Base-by-base conservation (phyloP, 192 early-diverging fungal genomes). In the Backusella parvicylindrica region DNA sequence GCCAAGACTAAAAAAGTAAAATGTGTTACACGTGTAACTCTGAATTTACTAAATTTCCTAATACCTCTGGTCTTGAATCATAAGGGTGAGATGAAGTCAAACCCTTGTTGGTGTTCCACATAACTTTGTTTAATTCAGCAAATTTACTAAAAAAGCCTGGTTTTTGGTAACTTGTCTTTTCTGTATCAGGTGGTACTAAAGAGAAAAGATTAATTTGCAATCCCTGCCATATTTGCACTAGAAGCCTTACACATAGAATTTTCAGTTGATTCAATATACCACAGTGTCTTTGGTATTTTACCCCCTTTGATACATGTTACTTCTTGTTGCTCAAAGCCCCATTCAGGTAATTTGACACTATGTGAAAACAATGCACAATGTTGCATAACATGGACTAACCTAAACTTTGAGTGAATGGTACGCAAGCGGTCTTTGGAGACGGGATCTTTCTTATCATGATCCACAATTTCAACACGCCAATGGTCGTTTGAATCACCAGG, bases 11-110 rank as follows among this genome's bases (percentile, higher is more conserved):
- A 18, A 28, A 41, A 47, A 47, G 43, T 13, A 60, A 50, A 74
- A 49, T 11, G 4, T 47, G 53, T 60, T 60, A 60, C 53, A 60
- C 53, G 26, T 60, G 53, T 2, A 60, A n/a, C n/a, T n/a, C n/a
- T n/a, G n/a, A n/a, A n/a, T n/a, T n/a, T 60, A 4, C 53, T 26
- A 26, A 60, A 60, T 26, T 1, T 36, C 18, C 13, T 31, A 43
- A 36, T 73, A 78, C 89, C 53, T 88, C 85, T 11, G 97, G 97
- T 21, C 92, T 86, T 63, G 97, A 98, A 67, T 97, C 95, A 81
- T 97, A 99, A 60, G 97, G 96, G 78, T 99, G 97, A 16, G 94
- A 89, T 47, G 92, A 92, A 18, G 95, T 95, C 47, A 99, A 83
- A 3, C 92, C 96, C 50, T 91, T 89, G 81, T 99, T 99, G 71